A percentile compares a stretch with the other conserved stretches of the same genome.
Conservation (phyloP, 306 rosid species). For the Corylus heterophylla region DNA sequence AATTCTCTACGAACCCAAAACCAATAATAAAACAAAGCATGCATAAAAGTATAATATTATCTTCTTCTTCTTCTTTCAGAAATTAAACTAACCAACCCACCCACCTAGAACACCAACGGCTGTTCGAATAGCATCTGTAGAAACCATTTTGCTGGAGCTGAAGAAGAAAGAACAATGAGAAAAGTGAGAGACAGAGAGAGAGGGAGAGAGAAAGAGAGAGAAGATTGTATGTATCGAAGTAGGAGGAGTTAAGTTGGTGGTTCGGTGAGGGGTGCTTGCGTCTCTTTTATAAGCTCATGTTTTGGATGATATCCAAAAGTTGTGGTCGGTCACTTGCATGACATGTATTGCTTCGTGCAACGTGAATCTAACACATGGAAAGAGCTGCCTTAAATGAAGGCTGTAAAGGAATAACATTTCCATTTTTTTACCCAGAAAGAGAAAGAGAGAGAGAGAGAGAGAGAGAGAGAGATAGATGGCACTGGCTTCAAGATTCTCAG, state of each 20-base stretch:
- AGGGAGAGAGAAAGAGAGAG: background rate
- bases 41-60: no score
- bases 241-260: background rate
- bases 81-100: background rate
- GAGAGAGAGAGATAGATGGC: slow-evolving; percentile 13
- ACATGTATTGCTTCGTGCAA: slow-evolving; percentile 41
- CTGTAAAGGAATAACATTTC: background rate
- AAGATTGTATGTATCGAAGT: background rate
- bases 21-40: no score
- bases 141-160: slow-evolving; percentile 45
- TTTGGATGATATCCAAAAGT: slow-evolving; percentile 14
- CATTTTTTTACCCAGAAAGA: background rate
- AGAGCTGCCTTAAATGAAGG: slow-evolving; percentile 24
- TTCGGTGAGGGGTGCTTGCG: slow-evolving; percentile 10
- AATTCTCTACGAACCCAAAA: background rate
- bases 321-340: slow-evolving; percentile 48
- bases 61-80: no score
- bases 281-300: background rate
- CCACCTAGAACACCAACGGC: slow-evolving; percentile 68
- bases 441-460: background rate
- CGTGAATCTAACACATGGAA: slow-evolving; percentile 35
- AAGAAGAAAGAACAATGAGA: background rate
- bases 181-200: background rate
- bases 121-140: slow-evolving; percentile 65
- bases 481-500: slow-evolving; percentile 42